Evolutionary conservation across 257 asterid genomes (phyloP).

Genomic region (Phtheirospermum japonicum): DNA sequence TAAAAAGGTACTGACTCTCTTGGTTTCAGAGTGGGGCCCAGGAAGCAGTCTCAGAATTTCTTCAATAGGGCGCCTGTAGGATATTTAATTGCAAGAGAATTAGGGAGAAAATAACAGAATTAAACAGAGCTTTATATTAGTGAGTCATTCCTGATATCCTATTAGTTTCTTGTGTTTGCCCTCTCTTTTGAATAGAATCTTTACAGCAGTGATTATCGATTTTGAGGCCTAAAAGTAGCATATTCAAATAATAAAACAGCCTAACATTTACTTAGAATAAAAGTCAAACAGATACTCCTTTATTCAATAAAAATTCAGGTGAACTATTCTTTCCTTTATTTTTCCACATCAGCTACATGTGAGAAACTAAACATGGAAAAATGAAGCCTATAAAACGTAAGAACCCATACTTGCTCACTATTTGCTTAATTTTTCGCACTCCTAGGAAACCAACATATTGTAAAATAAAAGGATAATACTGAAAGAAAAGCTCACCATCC

Average conservation of each 20-base stretch:
- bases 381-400: not conserved
- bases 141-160: not conserved
- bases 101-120: conserved; percentile 2
- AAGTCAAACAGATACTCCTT: too few species aligned
- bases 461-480: conserved; percentile 12
- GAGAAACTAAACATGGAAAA: conserved; percentile 16
- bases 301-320: not conserved
- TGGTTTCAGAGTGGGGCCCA: conserved; percentile 90
- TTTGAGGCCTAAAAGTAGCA: too few species aligned
- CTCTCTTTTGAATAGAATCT: conserved; percentile 13
- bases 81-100: conserved; percentile 17
- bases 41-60: conserved; percentile 87
- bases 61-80: conserved; percentile 85
- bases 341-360: too few species aligned
- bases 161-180: not conserved
- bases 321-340: too few species aligned
- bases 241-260: too few species aligned
- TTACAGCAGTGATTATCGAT: not conserved
- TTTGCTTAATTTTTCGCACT: not conserved
- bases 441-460: not conserved
- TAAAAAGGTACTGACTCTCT: conserved; percentile 54
- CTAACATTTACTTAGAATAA: too few species aligned
- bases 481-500: conserved; percentile 71
- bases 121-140: not conserved
- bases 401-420: not conserved